Evolutionary conservation across 2,329 filamentous ascomycete genomes (phyloP), one percentile per base, ranked within the genome.

Genomic region (Xylaria sp.): DNA sequence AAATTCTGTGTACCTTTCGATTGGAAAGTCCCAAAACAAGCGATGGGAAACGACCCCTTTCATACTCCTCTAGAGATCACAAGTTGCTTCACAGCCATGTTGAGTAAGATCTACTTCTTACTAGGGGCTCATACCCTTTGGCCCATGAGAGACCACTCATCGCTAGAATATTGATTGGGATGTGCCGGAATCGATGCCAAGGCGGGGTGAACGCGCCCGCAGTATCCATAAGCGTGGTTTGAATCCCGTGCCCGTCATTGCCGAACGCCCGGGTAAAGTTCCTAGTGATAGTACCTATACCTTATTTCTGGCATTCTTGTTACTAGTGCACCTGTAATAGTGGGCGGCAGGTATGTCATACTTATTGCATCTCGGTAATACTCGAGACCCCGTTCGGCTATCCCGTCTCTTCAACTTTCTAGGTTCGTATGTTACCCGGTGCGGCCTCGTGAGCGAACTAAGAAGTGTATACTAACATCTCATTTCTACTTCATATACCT

Each of bases 231-330:
- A 34, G 9, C 14, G 48, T 27, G 30, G 27, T 36, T 47, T 55
- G 27, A 47, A 27, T 30, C n/a, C 63, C 57, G 51, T 27, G 57
- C 17, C 34, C 19, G 54, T 65, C 63, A 50, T 39, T 65, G 56
- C 63, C 56, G 63, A 59, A 11, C 36, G 1, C 21, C 62, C 62
- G 62, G 61, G 48, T 65, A 65, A 65, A 59, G 21, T 42, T 63
- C 51, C 36, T 36, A 24, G n/a, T 45, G 36, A n/a, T 27, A n/a
- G n/a, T 63, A 56, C 51, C 50, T 56, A 30, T 39, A 36, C 24
- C n/a, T 50, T 19, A 19, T 14, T 27, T 24, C 21, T 47, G 17
- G 42, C 1, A 4, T 19, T 27, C 30, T 56, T 21, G 4, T 34
- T 42, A 50, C 24, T 39, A 12, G 24, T 17, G 61, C 34, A 47